These are phyloP conservation scores for Fonsecaea pedrosoi DNA, from an alignment of 2,329 filamentous ascomycete species.

Conservation along the genomic window DNA sequence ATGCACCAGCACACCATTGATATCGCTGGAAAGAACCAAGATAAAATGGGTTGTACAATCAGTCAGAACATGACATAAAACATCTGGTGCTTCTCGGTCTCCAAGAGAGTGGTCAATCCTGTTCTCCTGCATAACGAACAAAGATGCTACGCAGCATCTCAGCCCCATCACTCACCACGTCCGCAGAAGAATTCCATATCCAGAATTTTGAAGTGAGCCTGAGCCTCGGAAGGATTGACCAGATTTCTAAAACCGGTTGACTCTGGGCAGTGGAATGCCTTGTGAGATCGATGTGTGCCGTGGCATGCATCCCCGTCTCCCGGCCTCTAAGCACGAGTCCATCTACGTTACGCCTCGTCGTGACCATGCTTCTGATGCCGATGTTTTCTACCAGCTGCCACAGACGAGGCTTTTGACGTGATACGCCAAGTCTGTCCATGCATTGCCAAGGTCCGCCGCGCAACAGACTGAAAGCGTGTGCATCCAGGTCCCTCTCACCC, in stretches of 20 bases:
- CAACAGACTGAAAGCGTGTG: not conserved
- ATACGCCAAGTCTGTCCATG: slow-evolving; percentile 4
- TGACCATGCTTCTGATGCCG: not conserved
- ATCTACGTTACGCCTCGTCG: not conserved
- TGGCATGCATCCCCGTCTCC: not conserved
- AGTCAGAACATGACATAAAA: slow-evolving; percentile 27
- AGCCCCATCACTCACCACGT: not conserved
- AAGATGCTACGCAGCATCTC: not conserved
- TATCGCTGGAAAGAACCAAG: not conserved
- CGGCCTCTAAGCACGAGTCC: not conserved
- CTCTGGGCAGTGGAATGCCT: not conserved
- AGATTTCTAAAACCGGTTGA: not conserved
- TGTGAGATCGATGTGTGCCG: not conserved
- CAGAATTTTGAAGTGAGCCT: slow-evolving; percentile 1
- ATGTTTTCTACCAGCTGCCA: not conserved
- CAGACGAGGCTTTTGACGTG: not conserved
- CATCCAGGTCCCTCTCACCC: not conserved
- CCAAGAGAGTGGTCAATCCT: slow-evolving; percentile 9
- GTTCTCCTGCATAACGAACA: not conserved
- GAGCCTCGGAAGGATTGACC: not conserved
- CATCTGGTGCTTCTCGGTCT: slow-evolving; percentile 1
- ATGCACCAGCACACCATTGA: slow-evolving; percentile 50
- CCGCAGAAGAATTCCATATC: not conserved
- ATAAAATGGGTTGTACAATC: slow-evolving; percentile 28
- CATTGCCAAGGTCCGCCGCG: slow-evolving; percentile 19